Base-by-base conservation (phyloP, 1,284 basidiomycete species). In the Sporisorium iseilematis-ciliati region DNA sequence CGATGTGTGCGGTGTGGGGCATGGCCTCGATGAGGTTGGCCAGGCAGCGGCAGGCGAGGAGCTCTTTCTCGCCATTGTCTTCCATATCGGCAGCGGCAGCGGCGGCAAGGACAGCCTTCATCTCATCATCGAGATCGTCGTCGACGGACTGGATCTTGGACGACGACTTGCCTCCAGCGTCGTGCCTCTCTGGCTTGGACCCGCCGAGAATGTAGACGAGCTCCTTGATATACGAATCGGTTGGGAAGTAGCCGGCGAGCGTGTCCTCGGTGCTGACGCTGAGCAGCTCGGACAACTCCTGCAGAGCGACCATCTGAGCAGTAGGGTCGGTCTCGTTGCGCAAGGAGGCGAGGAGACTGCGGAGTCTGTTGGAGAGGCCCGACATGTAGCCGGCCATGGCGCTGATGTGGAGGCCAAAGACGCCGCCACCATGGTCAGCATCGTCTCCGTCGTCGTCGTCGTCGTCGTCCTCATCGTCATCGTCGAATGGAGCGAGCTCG, bases 241-340 rank as follows among this genome's bases (percentile, higher is more conserved):
- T 92, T 74, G 93, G 93, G 87, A 99, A 96, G 40, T 93, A 96
- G 48, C 94, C 95, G 16, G 93, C 93, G 45, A 99, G 88, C 0
- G 94, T 97, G 85, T 99, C 97, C 86, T 99, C 96, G 7, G 94
- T 98, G 86, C 93, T 94, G 86, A 99, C 95, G 73, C 93, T 93
- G 61, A 99, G 90, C 48, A 97, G 86, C 84, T 99, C 97, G 84
- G 93, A 94, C 59, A 97, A 90, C 83, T 99, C 96, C 83, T 97
- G 94, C 16, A 99, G 88, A 3, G 95, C 94, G 5, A 82, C 75
- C 54, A 95, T 88, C 55, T 97, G 90, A 50, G 93, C 91, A 26
- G 91, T 92, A 0, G 71, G 92, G 91, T 85, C 78, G 18, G 67
- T 48, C 21, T 75, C 58, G 50, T 67, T 60, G 40, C 78, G 78